A percentile compares a stretch with the other conserved stretches of the same genome.
Conservation (phyloP, 306 rosid genomes). For the Cotoneaster glaucophyllus region DNA sequence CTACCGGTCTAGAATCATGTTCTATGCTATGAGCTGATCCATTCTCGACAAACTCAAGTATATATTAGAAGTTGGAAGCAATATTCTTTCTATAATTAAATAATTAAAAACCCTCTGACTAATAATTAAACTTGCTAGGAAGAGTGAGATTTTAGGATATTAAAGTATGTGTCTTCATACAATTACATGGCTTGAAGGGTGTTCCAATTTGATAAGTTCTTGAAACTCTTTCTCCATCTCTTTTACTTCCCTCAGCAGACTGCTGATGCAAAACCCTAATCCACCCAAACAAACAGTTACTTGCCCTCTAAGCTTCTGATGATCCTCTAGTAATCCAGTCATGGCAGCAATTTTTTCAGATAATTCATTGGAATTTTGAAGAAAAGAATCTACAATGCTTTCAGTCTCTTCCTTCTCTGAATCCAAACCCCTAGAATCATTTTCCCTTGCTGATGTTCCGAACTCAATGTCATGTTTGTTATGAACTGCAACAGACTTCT, state of each 20-base stretch:
- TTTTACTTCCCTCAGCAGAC: conserved; percentile 42
- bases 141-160: background rate
- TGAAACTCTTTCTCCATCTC: conserved; percentile 45
- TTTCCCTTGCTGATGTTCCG: conserved; percentile 29
- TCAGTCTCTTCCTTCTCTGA: conserved; percentile 32
- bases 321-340: conserved; percentile 24
- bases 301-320: conserved; percentile 30
- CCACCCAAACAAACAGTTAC: conserved; percentile 43
- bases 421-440: conserved; percentile 8
- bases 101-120: background rate
- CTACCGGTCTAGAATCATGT: background rate
- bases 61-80: background rate
- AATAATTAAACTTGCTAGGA: background rate
- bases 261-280: conserved; percentile 55
- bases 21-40: background rate
- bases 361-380: conserved; percentile 38
- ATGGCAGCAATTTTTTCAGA: conserved; percentile 17
- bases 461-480: conserved; percentile 36
- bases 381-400: conserved; percentile 37
- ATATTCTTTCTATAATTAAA: background rate
- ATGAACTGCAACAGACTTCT: conserved; percentile 23
- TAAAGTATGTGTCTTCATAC: conserved; percentile 8
- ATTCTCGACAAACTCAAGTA: background rate
- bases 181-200: conserved; percentile 41
- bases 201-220: conserved; percentile 51